Conservation (phyloP, 2,329 filamentous ascomycete genomes). For the Penicillium freii region DNA sequence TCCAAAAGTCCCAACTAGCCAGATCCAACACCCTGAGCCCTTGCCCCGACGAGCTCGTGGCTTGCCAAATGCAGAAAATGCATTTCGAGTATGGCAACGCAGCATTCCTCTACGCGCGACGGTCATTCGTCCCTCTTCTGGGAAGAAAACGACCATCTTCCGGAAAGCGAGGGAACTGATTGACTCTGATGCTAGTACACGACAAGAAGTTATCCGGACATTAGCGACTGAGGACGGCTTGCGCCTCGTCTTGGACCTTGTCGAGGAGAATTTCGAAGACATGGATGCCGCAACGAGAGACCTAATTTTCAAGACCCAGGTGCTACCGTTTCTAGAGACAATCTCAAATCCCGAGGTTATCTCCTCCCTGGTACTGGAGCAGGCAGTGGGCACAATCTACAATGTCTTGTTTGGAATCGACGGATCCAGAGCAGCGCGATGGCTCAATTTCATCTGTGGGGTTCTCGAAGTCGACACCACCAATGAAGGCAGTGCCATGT, state of each 20-base stretch:
- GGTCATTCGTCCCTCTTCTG: not conserved
- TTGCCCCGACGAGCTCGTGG: not conserved
- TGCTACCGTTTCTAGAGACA: slow-evolving; percentile 44
- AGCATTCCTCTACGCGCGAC: not conserved
- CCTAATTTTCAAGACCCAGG: slow-evolving; percentile 23
- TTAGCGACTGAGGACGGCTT: slow-evolving; percentile 34
- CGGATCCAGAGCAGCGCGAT: slow-evolving; percentile 36
- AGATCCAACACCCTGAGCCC: not conserved
- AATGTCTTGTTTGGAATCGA: slow-evolving; percentile 45
- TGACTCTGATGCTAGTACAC: slow-evolving; percentile 17
- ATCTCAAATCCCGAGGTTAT: slow-evolving; percentile 44
- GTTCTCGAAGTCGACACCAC: slow-evolving; percentile 15
- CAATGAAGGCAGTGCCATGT: not conserved
- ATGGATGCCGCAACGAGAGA: slow-evolving; percentile 18
- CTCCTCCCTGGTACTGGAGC: slow-evolving; percentile 44
- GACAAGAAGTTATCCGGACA: slow-evolving; percentile 31
- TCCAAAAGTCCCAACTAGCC: not conserved
- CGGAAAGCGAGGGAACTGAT: slow-evolving; percentile 25
- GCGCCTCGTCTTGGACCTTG: slow-evolving; percentile 28
- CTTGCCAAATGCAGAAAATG: not conserved
- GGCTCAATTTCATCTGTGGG: slow-evolving; percentile 35
- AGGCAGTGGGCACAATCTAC: slow-evolving; percentile 45
- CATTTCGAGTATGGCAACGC: slow-evolving; percentile 7
- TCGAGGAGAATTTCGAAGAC: slow-evolving; percentile 20
- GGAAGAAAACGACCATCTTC: slow-evolving; percentile 23